These are phyloP conservation scores for Coemansia sp. DNA, from an alignment of 192 early-diverging fungal species.

Conservation along the genomic window DNA sequence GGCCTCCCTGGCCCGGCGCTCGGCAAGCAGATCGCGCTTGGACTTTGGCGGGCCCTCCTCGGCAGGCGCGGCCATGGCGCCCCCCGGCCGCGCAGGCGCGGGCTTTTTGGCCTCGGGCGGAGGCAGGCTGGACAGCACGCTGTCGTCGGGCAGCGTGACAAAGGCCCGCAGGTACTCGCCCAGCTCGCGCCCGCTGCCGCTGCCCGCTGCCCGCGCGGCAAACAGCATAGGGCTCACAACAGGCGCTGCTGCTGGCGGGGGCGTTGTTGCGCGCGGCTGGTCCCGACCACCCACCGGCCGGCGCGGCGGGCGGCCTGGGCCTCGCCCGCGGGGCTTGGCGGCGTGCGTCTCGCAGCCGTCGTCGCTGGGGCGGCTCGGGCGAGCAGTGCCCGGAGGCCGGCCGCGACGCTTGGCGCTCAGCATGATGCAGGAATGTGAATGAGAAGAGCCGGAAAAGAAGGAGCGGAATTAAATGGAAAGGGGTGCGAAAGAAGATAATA, in stretches of 20 bases:
- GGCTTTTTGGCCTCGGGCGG: not conserved
- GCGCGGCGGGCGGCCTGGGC: not conserved
- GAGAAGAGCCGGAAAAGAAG: not conserved
- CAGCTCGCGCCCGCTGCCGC: not conserved
- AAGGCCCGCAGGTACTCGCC: slow-evolving; percentile 24
- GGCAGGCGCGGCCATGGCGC: slow-evolving; percentile 17
- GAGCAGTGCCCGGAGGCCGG: slow-evolving; percentile 33
- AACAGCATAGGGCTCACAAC: slow-evolving; percentile 7
- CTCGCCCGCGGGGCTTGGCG: not conserved
- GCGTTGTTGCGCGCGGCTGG: not conserved
- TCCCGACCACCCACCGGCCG: not conserved
- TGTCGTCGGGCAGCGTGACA: slow-evolving; percentile 32
- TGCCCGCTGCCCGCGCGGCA: not conserved
- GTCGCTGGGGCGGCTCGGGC: not conserved
- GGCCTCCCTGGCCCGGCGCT: not conserved
- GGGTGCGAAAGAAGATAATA: not conserved
- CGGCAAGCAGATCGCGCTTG: not conserved
- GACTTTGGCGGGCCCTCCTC: not conserved
- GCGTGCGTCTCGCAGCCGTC: too few species aligned
- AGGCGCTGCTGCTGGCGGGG: not conserved
- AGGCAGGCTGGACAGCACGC: slow-evolving; percentile 16
- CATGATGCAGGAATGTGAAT: slow-evolving; percentile 4
- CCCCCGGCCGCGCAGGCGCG: slow-evolving; percentile 7
- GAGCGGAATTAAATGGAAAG: not conserved
- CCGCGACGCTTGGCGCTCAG: slow-evolving; percentile 23